Conservation (phyloP, 495 filamentous ascomycete genomes). For the Sordaria brevicollis region DNA sequence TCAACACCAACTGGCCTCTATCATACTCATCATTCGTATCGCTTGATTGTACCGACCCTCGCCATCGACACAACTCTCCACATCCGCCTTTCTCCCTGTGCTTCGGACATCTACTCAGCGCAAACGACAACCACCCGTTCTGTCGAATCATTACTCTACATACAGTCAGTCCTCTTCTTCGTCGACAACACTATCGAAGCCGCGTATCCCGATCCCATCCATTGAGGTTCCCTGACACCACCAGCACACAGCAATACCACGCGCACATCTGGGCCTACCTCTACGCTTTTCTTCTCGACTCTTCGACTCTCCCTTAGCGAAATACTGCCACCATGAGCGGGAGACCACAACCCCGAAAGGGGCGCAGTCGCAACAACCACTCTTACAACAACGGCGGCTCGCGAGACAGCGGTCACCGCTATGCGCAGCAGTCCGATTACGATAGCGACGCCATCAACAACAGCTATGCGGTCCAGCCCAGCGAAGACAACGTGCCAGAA, state of each 20-base stretch:
- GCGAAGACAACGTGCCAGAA: constrained; percentile 5
- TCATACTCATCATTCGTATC: not conserved
- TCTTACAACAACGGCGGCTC: constrained; percentile 15
- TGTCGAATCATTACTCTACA: not conserved
- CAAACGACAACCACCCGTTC: not conserved
- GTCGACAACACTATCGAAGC: not conserved
- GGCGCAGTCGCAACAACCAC: constrained; percentile 24
- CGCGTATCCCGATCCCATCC: not conserved
- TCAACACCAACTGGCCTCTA: not conserved
- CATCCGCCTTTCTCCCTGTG: not conserved
- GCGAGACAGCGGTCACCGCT: constrained; percentile 12
- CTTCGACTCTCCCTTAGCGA: constrained; percentile 6
- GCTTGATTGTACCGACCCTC: not conserved
- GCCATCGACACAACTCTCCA: not conserved
- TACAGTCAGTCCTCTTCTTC: not conserved
- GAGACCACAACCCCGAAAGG: constrained; percentile 23
- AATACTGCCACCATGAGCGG: constrained; percentile 10
- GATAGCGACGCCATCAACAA: constrained; percentile 42
- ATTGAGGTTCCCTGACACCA: not conserved
- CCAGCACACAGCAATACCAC: not conserved
- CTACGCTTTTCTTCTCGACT: not conserved
- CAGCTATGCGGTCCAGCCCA: constrained; percentile 16
- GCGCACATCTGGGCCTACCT: constrained; percentile 5
- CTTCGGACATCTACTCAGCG: not conserved
- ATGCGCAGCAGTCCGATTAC: constrained; percentile 49